Conservation (phyloP, 805 yeast genomes). For the Schizosaccharomyces lindneri region DNA sequence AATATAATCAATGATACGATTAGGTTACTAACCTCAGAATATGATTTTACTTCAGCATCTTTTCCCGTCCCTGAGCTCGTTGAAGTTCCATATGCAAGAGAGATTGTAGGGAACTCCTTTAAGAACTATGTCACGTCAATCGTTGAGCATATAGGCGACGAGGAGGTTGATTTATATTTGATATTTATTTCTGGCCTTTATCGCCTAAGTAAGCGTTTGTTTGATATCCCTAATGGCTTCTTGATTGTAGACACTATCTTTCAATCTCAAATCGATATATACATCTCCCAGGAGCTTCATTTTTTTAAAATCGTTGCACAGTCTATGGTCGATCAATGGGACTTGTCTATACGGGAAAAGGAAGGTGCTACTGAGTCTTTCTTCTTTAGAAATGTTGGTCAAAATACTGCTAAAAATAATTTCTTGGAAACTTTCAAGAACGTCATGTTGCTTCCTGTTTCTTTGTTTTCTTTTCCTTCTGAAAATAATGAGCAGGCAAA, state of each 20-base stretch:
- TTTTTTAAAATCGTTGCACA: not conserved
- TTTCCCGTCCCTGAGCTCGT: not conserved
- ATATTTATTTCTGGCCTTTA: conserved; percentile 3
- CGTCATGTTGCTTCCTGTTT: conserved; percentile 18
- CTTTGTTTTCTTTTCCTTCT: not conserved
- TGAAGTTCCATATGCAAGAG: not conserved
- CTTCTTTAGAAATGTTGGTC: conserved; percentile 23
- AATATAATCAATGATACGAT: not conserved
- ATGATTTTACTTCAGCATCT: not conserved
- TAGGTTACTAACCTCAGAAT: not conserved
- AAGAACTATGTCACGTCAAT: not conserved
- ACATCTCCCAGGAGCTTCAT: conserved; percentile 1
- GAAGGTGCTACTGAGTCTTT: conserved; percentile 25
- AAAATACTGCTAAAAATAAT: conserved; percentile 22
- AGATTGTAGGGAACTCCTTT: not conserved
- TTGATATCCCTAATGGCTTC: not conserved
- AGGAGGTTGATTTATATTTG: not conserved
- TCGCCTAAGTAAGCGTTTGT: conserved; percentile 3
- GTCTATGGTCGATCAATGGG: not conserved
- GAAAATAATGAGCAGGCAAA: not conserved
- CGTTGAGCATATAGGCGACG: not conserved
- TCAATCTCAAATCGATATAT: not conserved
- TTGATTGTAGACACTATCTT: not conserved
- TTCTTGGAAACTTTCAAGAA: conserved; percentile 27
- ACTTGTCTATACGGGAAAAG: conserved; percentile 15